A percentile compares a stretch with the other conserved stretches of the same genome.
phyloP scores from a whole-genome alignment of 371 early-diverging fungal species.

The Apophysomyces ossiformis region DNA sequence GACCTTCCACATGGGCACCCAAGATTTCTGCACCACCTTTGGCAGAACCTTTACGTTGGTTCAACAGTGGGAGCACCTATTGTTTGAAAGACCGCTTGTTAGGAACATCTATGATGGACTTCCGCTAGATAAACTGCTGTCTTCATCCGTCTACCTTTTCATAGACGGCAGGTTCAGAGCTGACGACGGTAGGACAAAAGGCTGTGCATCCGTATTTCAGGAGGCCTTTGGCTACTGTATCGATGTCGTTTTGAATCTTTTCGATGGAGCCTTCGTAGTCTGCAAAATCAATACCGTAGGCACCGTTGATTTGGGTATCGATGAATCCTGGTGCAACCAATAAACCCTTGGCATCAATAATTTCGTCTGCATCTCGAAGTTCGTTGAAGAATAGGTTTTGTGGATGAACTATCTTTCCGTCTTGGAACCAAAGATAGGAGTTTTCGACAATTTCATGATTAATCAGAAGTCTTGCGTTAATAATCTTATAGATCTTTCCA shows the following conservation, averaged over 20 bases:
- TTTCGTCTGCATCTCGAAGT: conserved; percentile 61
- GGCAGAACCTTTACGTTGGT: conserved; percentile 65
- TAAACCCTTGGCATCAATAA: conserved; percentile 72
- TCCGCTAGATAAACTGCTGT: too few species aligned
- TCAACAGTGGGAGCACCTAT: conserved; percentile 66
- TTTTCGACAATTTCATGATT: conserved; percentile 72
- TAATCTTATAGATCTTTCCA: conserved; percentile 69
- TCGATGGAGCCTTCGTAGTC: conserved; percentile 51
- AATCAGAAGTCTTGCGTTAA: conserved; percentile 72
- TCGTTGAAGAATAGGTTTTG: conserved; percentile 68
- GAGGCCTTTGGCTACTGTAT: conserved; percentile 69
- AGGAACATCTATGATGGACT: background rate
- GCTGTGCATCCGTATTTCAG: conserved; percentile 78
- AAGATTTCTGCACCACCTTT: conserved; percentile 72
- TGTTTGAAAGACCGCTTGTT: background rate
- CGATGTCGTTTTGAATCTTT: conserved; percentile 52
- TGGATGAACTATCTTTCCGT: conserved; percentile 77
- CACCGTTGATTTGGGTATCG: conserved; percentile 83
- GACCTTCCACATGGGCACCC: conserved; percentile 82
- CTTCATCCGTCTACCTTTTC: conserved; percentile 48
- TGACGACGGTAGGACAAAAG: conserved; percentile 82
- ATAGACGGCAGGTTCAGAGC: conserved; percentile 74
- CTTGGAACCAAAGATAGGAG: conserved; percentile 71
- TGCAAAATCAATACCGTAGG: conserved; percentile 79
- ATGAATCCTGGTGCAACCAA: conserved; percentile 79